Base-by-base conservation (phyloP, 768 basidiomycete species). In the Omphalotus guepiniiformis region DNA sequence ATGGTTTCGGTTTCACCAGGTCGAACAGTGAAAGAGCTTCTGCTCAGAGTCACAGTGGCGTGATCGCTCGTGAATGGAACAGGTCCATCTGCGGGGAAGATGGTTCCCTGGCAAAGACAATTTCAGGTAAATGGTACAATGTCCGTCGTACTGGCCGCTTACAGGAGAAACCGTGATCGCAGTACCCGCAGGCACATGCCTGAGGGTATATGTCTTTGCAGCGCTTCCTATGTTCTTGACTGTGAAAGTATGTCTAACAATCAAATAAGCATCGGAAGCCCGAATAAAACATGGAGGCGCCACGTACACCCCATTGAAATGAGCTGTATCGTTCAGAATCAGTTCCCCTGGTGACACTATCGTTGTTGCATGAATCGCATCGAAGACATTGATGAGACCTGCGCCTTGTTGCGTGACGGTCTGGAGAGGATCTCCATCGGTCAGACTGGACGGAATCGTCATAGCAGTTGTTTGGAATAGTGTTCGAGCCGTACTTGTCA, bases 311-410 rank as follows among this genome's bases (percentile, higher is more conserved):
- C n/a, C n/a, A 42, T 67, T 62, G 59, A 79, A 77, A 56, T 81
- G 67, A 6, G 76, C 71, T 3, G 83, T 85, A 58, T 85, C 83
- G 52, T 87, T 86, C 32, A 83, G 62, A 29, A 78, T 53, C n/a
- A 85, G 64, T 55, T 83, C 75, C 12, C 73, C 70, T 4, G 80
- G 81, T 4, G 74, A 71, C 22, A 85, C 62, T 30, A 76, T 57
- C 3, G 80, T 75, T 0, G 69, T 73, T 4, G 74, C 64, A 42
- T 75, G 70, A 38, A 85, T 66, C 0, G 83, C 82, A 46, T 76
- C 70, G 59, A 73, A 79, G 11, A 79, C 77, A 49, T 85, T 68
- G 45, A 85, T 65, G 39, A 82, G 55, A 11, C 80, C 80, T 9
- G 77, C 73, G 35, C 80, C 80, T 53, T 78, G 77, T 48, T 77